Evolutionary conservation across 2,329 filamentous ascomycete species (phyloP).

Genomic region (Alternaria viburni): DNA sequence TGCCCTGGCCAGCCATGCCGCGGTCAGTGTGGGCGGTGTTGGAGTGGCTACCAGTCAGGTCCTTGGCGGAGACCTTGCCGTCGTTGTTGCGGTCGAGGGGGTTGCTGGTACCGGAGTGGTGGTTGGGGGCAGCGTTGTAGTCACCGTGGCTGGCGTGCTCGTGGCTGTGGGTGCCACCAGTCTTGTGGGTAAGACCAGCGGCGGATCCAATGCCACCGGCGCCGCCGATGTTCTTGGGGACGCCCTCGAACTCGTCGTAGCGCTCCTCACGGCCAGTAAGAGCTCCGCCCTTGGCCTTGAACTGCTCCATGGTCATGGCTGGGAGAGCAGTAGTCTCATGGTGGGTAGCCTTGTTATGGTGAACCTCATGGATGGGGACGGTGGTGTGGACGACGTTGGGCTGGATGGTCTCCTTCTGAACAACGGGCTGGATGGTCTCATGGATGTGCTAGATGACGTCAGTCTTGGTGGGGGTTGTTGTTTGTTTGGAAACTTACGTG

Average conservation of each 20-base stretch:
- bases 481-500: constrained; percentile 48
- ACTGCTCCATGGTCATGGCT: constrained; percentile 69
- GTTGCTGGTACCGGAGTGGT: constrained; percentile 9
- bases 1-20: constrained; percentile 7
- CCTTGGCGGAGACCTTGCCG: constrained; percentile 5
- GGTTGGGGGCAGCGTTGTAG: constrained; percentile 13
- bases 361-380: constrained; percentile 73
- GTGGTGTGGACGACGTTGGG: constrained; percentile 74
- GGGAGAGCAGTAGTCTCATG: constrained; percentile 70
- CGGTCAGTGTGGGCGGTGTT: constrained; percentile 3
- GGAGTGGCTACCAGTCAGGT: constrained; percentile 5
- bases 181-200: constrained; percentile 25
- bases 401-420: constrained; percentile 72
- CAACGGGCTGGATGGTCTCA: constrained; percentile 72
- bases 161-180: constrained; percentile 12
- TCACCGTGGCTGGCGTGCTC: constrained; percentile 26
- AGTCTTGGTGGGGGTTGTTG: neutral
- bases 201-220: constrained; percentile 21
- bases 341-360: constrained; percentile 70
- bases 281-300: constrained; percentile 62
- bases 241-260: constrained; percentile 67
- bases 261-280: constrained; percentile 62
- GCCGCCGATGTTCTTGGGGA: constrained; percentile 59
- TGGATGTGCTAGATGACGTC: constrained; percentile 58
- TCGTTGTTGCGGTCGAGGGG: constrained; percentile 14